Evolutionary conservation across 192 early-diverging fungal species (phyloP).

Genomic region (Entomortierella beljakovae): DNA sequence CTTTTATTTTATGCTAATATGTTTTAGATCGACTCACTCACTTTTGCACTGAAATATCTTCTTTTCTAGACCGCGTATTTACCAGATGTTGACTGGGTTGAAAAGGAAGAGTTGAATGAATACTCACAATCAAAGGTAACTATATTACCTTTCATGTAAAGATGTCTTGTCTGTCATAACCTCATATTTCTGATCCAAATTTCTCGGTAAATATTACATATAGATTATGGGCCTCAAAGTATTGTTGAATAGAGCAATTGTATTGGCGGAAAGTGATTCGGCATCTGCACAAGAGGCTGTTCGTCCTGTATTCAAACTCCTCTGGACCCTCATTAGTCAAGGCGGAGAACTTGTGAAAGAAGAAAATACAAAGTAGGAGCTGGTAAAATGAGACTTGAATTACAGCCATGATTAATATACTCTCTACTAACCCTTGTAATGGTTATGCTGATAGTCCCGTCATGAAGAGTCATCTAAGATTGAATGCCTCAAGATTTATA

Average conservation of each 20-base stretch:
- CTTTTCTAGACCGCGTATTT: slow-evolving; percentile 24
- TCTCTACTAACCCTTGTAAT: not conserved
- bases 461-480: slow-evolving; percentile 71
- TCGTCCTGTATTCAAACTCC: slow-evolving; percentile 67
- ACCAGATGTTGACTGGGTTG: slow-evolving; percentile 71
- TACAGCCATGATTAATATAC: too few relatives aligned
- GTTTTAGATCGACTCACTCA: too few relatives aligned
- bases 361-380: slow-evolving; percentile 54
- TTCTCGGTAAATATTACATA: slow-evolving; percentile 6
- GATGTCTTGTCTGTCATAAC: not conserved
- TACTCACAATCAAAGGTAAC: slow-evolving; percentile 69
- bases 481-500: slow-evolving; percentile 73
- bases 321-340: slow-evolving; percentile 69
- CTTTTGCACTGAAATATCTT: not conserved
- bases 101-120: slow-evolving; percentile 66
- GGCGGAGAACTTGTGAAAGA: slow-evolving; percentile 75
- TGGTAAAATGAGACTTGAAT: not conserved
- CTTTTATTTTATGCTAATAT: not conserved
- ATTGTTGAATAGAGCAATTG: slow-evolving; percentile 67
- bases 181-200: not conserved
- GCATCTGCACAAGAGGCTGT: slow-evolving; percentile 54
- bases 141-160: not conserved
- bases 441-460: slow-evolving; percentile 18
- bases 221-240: slow-evolving; percentile 73
- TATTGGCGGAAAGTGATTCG: slow-evolving; percentile 59